Base-by-base conservation (phyloP, 768 basidiomycete genomes). In the Pleurotus sapidus region DNA sequence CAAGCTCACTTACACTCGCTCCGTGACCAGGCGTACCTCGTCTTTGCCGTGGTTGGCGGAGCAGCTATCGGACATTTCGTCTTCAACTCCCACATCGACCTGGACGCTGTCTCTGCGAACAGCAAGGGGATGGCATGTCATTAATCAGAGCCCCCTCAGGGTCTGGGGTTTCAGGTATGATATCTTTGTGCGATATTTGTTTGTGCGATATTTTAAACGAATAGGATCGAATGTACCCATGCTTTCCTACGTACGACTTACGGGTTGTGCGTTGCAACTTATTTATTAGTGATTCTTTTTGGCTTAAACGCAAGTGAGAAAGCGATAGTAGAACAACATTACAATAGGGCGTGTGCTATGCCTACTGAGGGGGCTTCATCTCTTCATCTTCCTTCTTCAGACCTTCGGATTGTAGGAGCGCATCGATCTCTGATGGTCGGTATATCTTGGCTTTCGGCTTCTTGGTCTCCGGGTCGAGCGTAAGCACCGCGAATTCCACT, bases 401-500 rank as follows among this genome's bases (percentile, higher is more conserved):
- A 25, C 88, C 92, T 62, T 95, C 87, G 61, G 86, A 77, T 63
- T 81, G 72, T 58, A 98, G 77, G 61, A 98, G 73, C 7, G 84
- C 88, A 67, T 97, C 93, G 57, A 97, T 88, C 74, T 98, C 95
- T 15, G 85, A 72, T 18, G 95, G 92, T 59, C 83, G 82, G 76
- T 91, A 98, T 64, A 98, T 95, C 82, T 93, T 95, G 42, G 94
- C 93, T 66, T 86, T 84, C 2, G 94, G 93, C 68, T 85, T 74
- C 68, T 91, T 86, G 50, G 86, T 87, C 20, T 71, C 73, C 2
- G 88, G 80, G 68, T 97, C 93, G 5, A 96, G 77, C 2, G 91
- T 95, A 69, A 99, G 76, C 8, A 94, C 94, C 7, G 97, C 94
- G 68, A 99, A 95, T 72, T 99, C 97, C 68, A 99, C 97, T 98